phyloP scores from a whole-genome alignment of 2,329 filamentous ascomycete species.

The Aspergillus persii region DNA sequence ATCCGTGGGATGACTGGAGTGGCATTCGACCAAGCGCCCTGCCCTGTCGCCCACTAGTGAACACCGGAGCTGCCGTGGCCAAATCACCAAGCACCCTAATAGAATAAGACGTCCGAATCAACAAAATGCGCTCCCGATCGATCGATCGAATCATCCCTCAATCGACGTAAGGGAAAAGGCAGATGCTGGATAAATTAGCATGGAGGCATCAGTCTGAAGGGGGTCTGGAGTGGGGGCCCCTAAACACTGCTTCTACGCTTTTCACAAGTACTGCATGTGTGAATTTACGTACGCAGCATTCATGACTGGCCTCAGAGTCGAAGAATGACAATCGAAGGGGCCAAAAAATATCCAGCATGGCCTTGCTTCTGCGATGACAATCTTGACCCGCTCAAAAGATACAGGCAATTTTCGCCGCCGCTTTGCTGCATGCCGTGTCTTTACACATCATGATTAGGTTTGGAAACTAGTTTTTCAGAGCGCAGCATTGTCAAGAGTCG shows the following conservation, averaged over 20 bases:
- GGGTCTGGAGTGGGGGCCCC: background rate
- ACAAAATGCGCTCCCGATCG: background rate
- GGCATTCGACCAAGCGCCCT: conserved; percentile 5
- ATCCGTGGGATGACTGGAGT: conserved; percentile 3
- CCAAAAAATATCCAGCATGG: too few species aligned
- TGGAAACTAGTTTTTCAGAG: background rate
- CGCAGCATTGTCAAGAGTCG: background rate
- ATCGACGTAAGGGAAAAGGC: background rate
- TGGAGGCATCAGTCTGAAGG: background rate
- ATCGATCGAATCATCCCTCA: background rate
- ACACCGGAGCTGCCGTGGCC: background rate
- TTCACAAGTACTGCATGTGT: background rate
- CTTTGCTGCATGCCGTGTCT: background rate
- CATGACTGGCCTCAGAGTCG: too few species aligned
- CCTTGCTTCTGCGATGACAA: background rate
- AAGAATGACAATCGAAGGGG: too few species aligned
- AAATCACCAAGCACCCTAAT: conserved; percentile 1
- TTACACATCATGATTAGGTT: background rate
- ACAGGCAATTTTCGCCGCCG: too few species aligned
- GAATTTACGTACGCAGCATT: background rate
- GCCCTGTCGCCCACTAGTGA: conserved; percentile 5
- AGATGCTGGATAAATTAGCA: background rate
- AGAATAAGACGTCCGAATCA: background rate
- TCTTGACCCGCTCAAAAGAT: too few species aligned
- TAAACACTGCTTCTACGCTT: background rate